Base-by-base conservation (phyloP, 1,139 yeast genomes). In the Sugiyamaella sp. region DNA sequence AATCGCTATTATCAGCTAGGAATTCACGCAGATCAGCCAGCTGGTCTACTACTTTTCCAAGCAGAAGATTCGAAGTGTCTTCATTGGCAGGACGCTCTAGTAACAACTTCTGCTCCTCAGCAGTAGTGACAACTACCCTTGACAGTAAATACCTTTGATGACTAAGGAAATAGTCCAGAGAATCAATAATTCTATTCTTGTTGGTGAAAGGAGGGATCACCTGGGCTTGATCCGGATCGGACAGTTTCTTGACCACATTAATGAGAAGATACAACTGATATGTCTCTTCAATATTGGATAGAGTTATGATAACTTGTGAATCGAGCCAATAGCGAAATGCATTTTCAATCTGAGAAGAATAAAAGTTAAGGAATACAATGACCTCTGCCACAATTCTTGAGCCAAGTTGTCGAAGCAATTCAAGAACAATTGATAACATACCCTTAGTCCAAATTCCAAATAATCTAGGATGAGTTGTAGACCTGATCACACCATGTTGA, bases 401-500 rank as follows among this genome's bases (percentile, higher is more conserved):
- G 0, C 95, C 95, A 53, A 89, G 79, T 53, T 78, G 80, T 44
- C 83, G 77, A 49, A 89, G 68, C 16, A 89, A 70, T 1, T 80
- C 76, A 41, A 89, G 70, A 22, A 86, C 74, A 6, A 89, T 79
- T 0, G 95, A 86, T 42, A 91, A 73, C 19, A 91, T 73, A 0
- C 96, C 96, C 65, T 86, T 84, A 10, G 84, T 80, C 97, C 97
- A 91, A 20, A 88, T 75, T 51, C 80, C 77, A 67, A 89, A 93
- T 58, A 87, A 72, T 56, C 80, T 78, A 1, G 86, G 79, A 17
- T 79, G 76, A 3, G 66, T 63, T 0, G 71, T 64, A 1, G 87
- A 78, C 21, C 76, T 75, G 2, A 88, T 69, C 2, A 80, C 79
- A 1, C 96, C 96, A 5, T 77, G 75, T 64, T 85, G 89, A 39